Evolutionary conservation across 2,329 filamentous ascomycete genomes (phyloP).

Genomic region (Ophiostoma tasmaniense): DNA sequence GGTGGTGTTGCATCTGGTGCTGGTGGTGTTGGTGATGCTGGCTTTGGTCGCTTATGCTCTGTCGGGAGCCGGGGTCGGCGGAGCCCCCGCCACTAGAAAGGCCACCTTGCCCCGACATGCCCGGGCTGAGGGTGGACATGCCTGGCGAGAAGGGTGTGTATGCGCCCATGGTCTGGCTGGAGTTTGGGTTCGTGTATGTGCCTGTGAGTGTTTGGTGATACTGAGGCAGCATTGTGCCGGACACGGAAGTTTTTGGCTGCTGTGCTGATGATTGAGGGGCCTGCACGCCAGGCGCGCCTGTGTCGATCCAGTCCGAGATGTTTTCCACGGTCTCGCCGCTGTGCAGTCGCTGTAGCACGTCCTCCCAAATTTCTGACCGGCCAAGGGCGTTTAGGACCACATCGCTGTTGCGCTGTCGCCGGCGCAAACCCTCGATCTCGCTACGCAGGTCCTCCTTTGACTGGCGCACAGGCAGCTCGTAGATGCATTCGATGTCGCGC

Average conservation of each 20-base stretch:
- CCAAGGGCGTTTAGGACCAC: constrained; percentile 47
- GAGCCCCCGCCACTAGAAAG: constrained; percentile 28
- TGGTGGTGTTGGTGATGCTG: not conserved
- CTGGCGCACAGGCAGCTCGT: constrained; percentile 54
- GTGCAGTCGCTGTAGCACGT: constrained; percentile 45
- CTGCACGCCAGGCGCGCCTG: constrained; percentile 24
- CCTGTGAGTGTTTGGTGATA: constrained; percentile 21
- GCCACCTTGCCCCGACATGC: constrained; percentile 23
- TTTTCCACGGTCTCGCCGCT: constrained; percentile 45
- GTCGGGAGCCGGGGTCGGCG: constrained; percentile 21
- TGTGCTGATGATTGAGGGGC: constrained; percentile 9
- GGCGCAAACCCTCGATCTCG: constrained; percentile 50
- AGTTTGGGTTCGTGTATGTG: constrained; percentile 26
- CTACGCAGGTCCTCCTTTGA: constrained; percentile 53
- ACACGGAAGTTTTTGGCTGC: not conserved
- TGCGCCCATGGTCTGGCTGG: constrained; percentile 24
- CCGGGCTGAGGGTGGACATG: constrained; percentile 26
- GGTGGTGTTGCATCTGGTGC: not conserved
- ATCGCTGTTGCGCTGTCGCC: constrained; percentile 46
- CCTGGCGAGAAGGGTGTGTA: constrained; percentile 29
- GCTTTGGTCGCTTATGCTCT: constrained; percentile 28
- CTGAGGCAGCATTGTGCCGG: constrained; percentile 22
- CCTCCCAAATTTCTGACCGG: constrained; percentile 43
- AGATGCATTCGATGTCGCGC: constrained; percentile 48
- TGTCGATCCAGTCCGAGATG: constrained; percentile 47